These are phyloP conservation scores for Didymella arachidicola DNA, from an alignment of 2,329 filamentous ascomycete genomes.

Conservation along the genomic window DNA sequence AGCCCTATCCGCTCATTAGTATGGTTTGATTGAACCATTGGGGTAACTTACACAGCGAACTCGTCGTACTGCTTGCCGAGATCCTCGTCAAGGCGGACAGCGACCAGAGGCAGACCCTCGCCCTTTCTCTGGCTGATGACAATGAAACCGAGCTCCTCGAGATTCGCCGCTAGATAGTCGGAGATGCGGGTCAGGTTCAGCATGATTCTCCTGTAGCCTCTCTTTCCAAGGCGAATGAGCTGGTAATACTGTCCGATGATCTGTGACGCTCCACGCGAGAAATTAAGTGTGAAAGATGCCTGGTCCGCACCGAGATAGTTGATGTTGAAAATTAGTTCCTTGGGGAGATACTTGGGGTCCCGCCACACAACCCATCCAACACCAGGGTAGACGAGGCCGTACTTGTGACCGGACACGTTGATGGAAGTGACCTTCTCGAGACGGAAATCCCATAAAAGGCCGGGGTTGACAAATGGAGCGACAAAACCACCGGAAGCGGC, in stretches of 20 bases:
- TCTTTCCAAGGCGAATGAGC: conserved; percentile 91
- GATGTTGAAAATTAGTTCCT: conserved; percentile 98
- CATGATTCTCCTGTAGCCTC: conserved; percentile 93
- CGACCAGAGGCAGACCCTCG: conserved; percentile 84
- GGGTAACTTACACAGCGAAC: conserved; percentile 53
- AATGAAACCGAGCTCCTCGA: conserved; percentile 79
- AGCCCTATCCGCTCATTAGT: conserved; percentile 55
- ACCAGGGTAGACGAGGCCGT: conserved; percentile 79
- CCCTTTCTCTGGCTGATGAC: conserved; percentile 86
- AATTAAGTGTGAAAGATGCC: conserved; percentile 95
- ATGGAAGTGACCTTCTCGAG: conserved; percentile 89
- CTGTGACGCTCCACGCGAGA: conserved; percentile 92
- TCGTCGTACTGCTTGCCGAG: conserved; percentile 64
- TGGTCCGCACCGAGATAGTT: conserved; percentile 98
- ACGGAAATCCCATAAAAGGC: conserved; percentile 90
- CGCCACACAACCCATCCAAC: conserved; percentile 96
- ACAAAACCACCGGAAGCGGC: conserved; percentile 93
- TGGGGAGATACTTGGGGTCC: conserved; percentile 69
- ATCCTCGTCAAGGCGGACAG: conserved; percentile 76
- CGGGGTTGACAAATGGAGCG: conserved; percentile 85
- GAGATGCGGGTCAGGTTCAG: conserved; percentile 87
- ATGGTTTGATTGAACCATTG: too few relatives aligned
- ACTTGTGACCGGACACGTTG: conserved; percentile 94
- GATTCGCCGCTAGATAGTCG: conserved; percentile 80
- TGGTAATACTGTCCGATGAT: conserved; percentile 98